These are phyloP conservation scores for Spizellomyces punctatus DNA, from an alignment of 192 early-diverging fungal species.

Conservation along the genomic window DNA sequence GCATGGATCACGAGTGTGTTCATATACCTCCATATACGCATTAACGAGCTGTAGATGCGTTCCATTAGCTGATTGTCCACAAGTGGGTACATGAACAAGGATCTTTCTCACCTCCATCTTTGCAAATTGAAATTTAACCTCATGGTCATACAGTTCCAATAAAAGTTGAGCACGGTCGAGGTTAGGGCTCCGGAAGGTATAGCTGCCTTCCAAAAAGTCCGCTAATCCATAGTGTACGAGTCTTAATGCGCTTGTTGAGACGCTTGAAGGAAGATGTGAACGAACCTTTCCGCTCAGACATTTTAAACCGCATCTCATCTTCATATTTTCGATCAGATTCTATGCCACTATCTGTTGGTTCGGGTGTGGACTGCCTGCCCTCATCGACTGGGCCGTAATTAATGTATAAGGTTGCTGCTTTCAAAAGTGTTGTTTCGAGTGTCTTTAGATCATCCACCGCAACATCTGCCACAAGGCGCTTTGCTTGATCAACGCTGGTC, in stretches of 20 bases:
- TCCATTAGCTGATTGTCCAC: background rate
- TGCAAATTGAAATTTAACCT: slow-evolving; percentile 55
- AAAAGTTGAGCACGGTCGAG: slow-evolving; percentile 52
- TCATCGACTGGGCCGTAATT: slow-evolving; percentile 27
- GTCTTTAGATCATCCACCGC: slow-evolving; percentile 49
- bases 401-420: slow-evolving; percentile 53
- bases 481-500: background rate
- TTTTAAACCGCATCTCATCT: slow-evolving; percentile 45
- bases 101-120: slow-evolving; percentile 47
- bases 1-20: slow-evolving; percentile 37
- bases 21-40: slow-evolving; percentile 52
- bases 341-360: no score
- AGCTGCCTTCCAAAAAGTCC: slow-evolving; percentile 39
- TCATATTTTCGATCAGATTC: slow-evolving; percentile 21
- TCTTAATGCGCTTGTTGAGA: no score
- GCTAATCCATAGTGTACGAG: slow-evolving; percentile 16
- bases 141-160: slow-evolving; percentile 51
- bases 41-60: slow-evolving; percentile 40
- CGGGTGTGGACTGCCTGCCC: no score
- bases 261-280: no score
- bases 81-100: background rate
- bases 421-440: slow-evolving; percentile 47
- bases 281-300: slow-evolving; percentile 40
- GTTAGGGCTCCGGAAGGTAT: slow-evolving; percentile 50
- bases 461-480: slow-evolving; percentile 35